Evolutionary conservation across 768 basidiomycete species (phyloP).

Genomic region (Lentinula sp.): DNA sequence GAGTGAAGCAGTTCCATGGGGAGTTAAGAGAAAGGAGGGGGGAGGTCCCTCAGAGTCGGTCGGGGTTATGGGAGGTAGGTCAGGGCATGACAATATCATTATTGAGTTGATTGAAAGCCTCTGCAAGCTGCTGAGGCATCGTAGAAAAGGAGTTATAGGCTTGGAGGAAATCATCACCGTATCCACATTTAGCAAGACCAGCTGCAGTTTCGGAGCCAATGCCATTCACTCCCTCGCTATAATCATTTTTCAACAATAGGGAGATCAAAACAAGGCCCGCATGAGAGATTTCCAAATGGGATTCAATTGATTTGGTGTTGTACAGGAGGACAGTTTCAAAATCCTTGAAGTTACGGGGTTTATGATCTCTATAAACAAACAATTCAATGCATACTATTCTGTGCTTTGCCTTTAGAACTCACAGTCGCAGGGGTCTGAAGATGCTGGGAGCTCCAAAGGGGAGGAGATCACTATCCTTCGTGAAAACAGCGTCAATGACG

Average conservation of each 20-base stretch:
- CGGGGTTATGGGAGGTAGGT: no score
- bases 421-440: conserved; percentile 20
- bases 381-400: no score
- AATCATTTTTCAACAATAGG: conserved; percentile 58
- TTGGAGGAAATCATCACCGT: background rate
- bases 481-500: conserved; percentile 55
- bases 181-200: background rate
- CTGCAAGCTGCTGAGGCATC: background rate
- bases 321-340: background rate
- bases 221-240: conserved; percentile 20
- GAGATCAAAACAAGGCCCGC: conserved; percentile 52
- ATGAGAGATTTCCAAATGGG: conserved; percentile 33
- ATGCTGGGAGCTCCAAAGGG: conserved; percentile 57
- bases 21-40: no score
- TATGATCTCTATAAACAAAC: background rate
- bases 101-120: background rate
- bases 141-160: background rate
- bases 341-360: background rate
- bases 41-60: no score
- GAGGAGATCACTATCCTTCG: conserved; percentile 66
- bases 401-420: no score
- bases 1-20: no score
- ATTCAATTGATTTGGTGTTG: background rate
- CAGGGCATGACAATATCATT: no score
- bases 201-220: background rate